phyloP scores from a whole-genome alignment of 2,329 filamentous ascomycete species.

The Rugonectria rugulosa region DNA sequence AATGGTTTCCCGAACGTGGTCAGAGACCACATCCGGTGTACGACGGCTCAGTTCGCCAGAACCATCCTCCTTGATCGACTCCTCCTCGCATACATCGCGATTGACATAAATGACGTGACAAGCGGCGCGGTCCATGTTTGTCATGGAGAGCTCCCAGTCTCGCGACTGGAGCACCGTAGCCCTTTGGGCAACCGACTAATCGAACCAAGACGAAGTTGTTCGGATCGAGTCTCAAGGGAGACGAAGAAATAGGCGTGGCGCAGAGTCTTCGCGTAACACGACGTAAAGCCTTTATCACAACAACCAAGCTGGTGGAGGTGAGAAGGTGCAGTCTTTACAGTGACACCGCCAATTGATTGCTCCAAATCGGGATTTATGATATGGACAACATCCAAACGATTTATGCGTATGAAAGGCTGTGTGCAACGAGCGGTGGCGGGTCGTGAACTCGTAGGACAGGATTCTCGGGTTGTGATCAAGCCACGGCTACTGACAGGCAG shows the following conservation, averaged over 20 bases:
- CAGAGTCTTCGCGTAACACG: constrained; percentile 3
- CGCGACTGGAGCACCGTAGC: constrained; percentile 66
- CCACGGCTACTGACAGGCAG: constrained; percentile 29
- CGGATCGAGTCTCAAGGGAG: constrained; percentile 25
- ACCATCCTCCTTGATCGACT: constrained; percentile 46
- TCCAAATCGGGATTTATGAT: constrained; percentile 24
- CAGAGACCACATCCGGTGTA: constrained; percentile 45
- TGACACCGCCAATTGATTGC: constrained; percentile 21
- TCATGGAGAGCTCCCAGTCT: constrained; percentile 66
- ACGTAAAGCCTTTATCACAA: not conserved
- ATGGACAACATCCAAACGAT: constrained; percentile 28
- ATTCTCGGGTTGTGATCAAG: constrained; percentile 17
- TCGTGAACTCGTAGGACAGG: constrained; percentile 32
- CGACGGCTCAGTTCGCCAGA: constrained; percentile 23
- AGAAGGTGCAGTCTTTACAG: constrained; percentile 10
- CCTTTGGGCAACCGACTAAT: constrained; percentile 45
- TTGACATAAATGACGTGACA: constrained; percentile 70
- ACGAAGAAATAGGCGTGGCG: constrained; percentile 19
- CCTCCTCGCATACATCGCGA: constrained; percentile 58
- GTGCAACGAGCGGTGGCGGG: constrained; percentile 23
- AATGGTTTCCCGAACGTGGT: constrained; percentile 55
- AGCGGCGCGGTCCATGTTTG: constrained; percentile 64
- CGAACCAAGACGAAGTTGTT: constrained; percentile 28
- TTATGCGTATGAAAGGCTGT: constrained; percentile 17
- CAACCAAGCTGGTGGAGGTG: not conserved